Percentiles rank a stretch among this genome's conserved stretches.
Evolutionary conservation across 2,329 filamentous ascomycete species (phyloP).

Genomic region (Beauveria asiatica): DNA sequence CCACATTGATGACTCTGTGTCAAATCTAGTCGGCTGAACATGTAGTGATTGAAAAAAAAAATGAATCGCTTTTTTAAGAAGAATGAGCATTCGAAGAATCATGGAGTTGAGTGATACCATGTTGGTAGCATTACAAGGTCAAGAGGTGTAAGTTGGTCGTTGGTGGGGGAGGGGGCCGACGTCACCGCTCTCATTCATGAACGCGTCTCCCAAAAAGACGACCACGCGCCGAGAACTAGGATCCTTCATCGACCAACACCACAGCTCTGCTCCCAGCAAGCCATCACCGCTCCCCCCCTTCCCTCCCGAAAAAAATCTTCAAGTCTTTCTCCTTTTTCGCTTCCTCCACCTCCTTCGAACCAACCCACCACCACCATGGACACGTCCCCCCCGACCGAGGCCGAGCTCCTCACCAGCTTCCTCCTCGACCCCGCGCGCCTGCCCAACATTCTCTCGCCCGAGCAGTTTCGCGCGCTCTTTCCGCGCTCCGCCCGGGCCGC

Average conservation of each 20-base stretch:
- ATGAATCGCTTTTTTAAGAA: too few species aligned
- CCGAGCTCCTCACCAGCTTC: conserved; percentile 67
- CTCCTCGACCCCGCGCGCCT: conserved; percentile 69
- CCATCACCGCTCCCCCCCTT: neutral
- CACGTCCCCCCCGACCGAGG: conserved; percentile 59
- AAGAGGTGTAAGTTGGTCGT: neutral
- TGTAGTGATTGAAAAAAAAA: too few species aligned
- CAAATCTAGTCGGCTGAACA: too few species aligned
- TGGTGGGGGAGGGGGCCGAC: neutral
- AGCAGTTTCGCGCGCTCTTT: conserved; percentile 70
- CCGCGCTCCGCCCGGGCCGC: conserved; percentile 57
- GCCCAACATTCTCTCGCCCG: conserved; percentile 62
- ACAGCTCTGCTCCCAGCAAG: neutral
- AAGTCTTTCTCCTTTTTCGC: too few species aligned
- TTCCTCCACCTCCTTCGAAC: neutral
- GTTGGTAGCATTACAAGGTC: neutral
- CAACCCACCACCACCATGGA: neutral
- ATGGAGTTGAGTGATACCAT: neutral
- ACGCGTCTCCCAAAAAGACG: neutral
- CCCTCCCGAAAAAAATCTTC: neutral
- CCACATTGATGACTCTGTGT: too few species aligned
- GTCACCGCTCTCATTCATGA: neutral
- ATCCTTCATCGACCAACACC: neutral
- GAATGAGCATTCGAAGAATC: too few species aligned
- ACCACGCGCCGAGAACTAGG: neutral